Conservation (phyloP, 495 filamentous ascomycete species). For the Endocarpon pusillum region DNA sequence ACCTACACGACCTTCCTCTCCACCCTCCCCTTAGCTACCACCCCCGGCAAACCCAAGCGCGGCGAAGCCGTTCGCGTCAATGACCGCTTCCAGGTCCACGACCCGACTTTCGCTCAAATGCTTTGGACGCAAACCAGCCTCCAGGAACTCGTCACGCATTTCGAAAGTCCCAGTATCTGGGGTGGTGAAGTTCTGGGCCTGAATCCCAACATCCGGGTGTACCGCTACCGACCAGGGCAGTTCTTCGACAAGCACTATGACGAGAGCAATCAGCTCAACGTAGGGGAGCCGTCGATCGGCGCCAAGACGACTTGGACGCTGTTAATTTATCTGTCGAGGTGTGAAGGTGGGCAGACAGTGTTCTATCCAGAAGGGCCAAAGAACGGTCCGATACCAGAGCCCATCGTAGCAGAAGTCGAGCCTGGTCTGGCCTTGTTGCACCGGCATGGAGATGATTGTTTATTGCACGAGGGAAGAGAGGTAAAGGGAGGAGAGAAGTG, state of each 20-base stretch:
- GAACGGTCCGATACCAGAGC: slow-evolving; percentile 32
- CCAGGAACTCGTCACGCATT: slow-evolving; percentile 24
- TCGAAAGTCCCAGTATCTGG: slow-evolving; percentile 34
- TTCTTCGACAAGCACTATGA: slow-evolving; percentile 86
- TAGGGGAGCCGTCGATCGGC: slow-evolving; percentile 32
- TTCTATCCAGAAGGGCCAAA: slow-evolving; percentile 65
- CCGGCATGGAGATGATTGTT: slow-evolving; percentile 74
- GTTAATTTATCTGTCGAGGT: slow-evolving; percentile 71
- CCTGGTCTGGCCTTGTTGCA: slow-evolving; percentile 74
- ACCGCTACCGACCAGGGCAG: slow-evolving; percentile 74
- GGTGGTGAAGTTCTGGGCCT: slow-evolving; percentile 73
- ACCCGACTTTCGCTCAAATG: slow-evolving; percentile 52
- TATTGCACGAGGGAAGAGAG: slow-evolving; percentile 75
- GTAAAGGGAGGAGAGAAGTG: slow-evolving; percentile 78
- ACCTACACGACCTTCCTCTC: slow-evolving; percentile 64
- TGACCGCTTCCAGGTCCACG: slow-evolving; percentile 75
- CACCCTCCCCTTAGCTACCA: slow-evolving; percentile 60
- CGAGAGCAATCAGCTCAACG: slow-evolving; percentile 51
- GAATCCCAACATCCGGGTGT: slow-evolving; percentile 79
- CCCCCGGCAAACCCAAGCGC: slow-evolving; percentile 67
- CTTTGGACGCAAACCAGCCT: slow-evolving; percentile 53
- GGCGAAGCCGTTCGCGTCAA: slow-evolving; percentile 80
- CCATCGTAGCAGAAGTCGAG: slow-evolving; percentile 52
- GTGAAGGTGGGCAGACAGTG: slow-evolving; percentile 72
- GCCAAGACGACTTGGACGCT: slow-evolving; percentile 85